Evolutionary conservation across 148 eudicot species (phyloP), one percentile per base, ranked within the genome.

Genomic region (Drosera capensis): DNA sequence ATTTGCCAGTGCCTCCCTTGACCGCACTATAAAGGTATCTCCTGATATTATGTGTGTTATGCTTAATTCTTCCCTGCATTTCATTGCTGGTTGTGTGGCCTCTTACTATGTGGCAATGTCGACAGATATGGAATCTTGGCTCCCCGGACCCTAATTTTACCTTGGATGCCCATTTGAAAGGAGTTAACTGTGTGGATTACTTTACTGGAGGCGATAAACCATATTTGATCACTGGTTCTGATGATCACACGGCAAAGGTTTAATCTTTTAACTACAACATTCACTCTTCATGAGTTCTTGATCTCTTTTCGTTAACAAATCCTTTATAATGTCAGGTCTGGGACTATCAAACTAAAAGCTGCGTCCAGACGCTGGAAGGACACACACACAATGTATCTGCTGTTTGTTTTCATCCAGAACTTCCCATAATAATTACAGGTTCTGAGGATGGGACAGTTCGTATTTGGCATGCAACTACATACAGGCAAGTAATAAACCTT

Each of bases 221-320:
- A 46, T 86, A 75, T 58, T 54, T 86, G 45, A 81, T 81, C 31
- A 86, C 87, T 56, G 94, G 94, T 56, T 86, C 96, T 21, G 96
- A 86, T 71, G 96, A 86, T 65, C 96, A 82, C 57, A 86, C 96
- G 13, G 94, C 85, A 34, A 86, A 86, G 86, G 96, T 86, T 34
- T 52, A 31, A 16, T 51, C 30, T 41, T 50, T 16, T 14, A 18
- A 7, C 53, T 40, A 8, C 29, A 36, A 28, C 19, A 47, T 35
- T 52, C 24, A 30, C 19, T 14, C 26, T 17, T 21, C 42, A 36
- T 2, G 24, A 8, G 34, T 9, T 39, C 16, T 26, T 28, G 20
- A 5, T 46, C 7, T 52, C 24, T 39, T 21, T 31, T 25, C 15
- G 20, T 55, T 43, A 43, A 8, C 49, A 25, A 42, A 45, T 53